Base-by-base conservation (phyloP, 2,329 filamentous ascomycete species). In the Fusarium albosuccineum region DNA sequence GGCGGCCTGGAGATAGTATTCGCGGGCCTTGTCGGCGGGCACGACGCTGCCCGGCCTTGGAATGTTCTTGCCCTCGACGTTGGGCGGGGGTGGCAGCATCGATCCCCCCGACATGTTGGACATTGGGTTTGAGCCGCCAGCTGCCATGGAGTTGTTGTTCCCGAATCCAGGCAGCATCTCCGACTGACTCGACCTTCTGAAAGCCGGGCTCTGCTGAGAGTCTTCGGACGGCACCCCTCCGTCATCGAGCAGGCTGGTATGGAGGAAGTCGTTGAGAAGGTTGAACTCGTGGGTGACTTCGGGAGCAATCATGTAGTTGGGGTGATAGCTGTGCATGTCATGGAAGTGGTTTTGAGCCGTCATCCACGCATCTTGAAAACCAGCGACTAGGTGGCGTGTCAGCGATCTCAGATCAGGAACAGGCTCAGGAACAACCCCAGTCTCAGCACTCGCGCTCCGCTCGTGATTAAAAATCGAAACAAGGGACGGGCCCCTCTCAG, bases 281-380 rank as follows among this genome's bases (percentile, higher is more conserved):
- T 97, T 97, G 79, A 97, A 97, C 83, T 99, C 96, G 81, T 96
- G 96, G 64, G 92, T 94, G 72, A 97, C 92, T 80, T 99, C 96
- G 66, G 94, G 92, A 50, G 85, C 82, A 81, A 97, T 97, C 91
- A 97, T 94, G 83, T 96, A 98, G 75, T 92, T 96, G 61, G 93
- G 92, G 81, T 97, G 93, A 76, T 94, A 93, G 77, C 90, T 93
- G 81, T 96, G 93, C 90, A 97, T 96, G 80, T 97, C 94, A 83
- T 97, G 79, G 93, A 96, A 72, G 66, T 74, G 71, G 77, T 91
- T 96, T 75, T 93, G 92, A 62, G 89, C 87, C 70, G 84, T 86
- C 76, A 94, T 85, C 91, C 92, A 95, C 76, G 94, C 92, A 82
- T 93, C 92, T 67, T 87, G 86, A 83, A 95, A 96, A 70, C 90